phyloP scores from a whole-genome alignment of 2,329 filamentous ascomycete genomes.

The Fusarium sp. region DNA sequence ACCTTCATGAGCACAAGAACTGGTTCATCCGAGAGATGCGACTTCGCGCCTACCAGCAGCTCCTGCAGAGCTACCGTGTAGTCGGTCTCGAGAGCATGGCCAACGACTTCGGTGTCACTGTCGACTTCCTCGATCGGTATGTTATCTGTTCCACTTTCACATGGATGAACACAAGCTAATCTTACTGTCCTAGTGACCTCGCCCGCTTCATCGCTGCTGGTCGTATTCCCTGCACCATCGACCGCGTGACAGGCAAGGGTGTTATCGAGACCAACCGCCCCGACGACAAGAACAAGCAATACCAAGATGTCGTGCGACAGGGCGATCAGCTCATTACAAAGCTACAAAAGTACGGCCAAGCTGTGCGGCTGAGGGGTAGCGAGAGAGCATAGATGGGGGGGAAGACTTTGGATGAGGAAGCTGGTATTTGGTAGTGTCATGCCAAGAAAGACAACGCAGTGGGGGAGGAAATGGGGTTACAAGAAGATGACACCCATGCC shows the following conservation, averaged over 20 bases:
- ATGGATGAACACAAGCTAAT: slow-evolving; percentile 2
- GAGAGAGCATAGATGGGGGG: slow-evolving; percentile 73
- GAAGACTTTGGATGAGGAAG: background rate
- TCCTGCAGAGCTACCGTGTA: slow-evolving; percentile 96
- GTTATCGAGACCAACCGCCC: slow-evolving; percentile 98
- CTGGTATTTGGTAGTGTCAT: slow-evolving; percentile 29
- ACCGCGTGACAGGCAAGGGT: slow-evolving; percentile 94
- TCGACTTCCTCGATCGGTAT: slow-evolving; percentile 95
- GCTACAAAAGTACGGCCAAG: slow-evolving; percentile 98
- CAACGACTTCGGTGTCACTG: slow-evolving; percentile 93
- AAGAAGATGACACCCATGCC: slow-evolving; percentile 31
- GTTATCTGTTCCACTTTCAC: slow-evolving; percentile 48
- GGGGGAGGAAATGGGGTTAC: slow-evolving; percentile 14
- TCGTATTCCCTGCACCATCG: slow-evolving; percentile 95
- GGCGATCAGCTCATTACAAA: slow-evolving; percentile 98
- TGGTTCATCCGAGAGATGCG: slow-evolving; percentile 99
- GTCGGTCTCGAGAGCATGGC: slow-evolving; percentile 99
- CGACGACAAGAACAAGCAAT: slow-evolving; percentile 99
- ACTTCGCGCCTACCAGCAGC: slow-evolving; percentile 93
- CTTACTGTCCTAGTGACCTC: slow-evolving; percentile 74
- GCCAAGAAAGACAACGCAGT: slow-evolving; percentile 20
- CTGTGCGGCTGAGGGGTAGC: slow-evolving; percentile 91
- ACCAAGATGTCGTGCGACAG: slow-evolving; percentile 96
- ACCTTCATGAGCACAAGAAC: slow-evolving; percentile 92
- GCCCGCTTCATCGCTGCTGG: slow-evolving; percentile 97